Evolutionary conservation across 208 protist species (phyloP), one percentile per base, ranked within the genome.

Genomic region (Trypanosoma rangeli): DNA sequence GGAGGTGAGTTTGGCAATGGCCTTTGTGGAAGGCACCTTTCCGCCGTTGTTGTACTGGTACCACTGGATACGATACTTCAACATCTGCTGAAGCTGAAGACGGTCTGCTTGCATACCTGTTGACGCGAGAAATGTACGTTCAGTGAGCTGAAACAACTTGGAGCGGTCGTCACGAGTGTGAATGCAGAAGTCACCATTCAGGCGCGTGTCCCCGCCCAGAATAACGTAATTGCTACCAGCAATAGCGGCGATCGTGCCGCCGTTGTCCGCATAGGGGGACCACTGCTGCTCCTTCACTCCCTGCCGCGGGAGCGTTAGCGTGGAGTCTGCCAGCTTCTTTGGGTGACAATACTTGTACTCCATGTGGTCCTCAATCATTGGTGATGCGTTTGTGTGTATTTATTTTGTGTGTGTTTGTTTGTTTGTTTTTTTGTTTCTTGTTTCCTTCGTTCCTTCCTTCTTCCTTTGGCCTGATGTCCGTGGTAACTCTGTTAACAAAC

Each of bases 51-150:
- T 92, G 85, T 98, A 97, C 77, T 97, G 56, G 70, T 99, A 98
- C 84, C 97, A 90, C 78, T 98, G 95, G 24, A 96, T 80, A 50
- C 92, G 87, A 56, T 89, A 89, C 59, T 92, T 82, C 26, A 99
- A 83, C 61, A 98, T 80, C 80, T 99, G 98, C 71, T 98, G 94
- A 44, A 99, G 85, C 62, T 97, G 90, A n/a, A 93, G 66, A 12
- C 94, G 85, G 81, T 99, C 98, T 9, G 97, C 96, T 84, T 98
- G 97, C 98, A 99, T 99, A 50, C 98, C 98, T 63, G 87, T 91
- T 57, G 93, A 95, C 31, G 94, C 97, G 48, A 99, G 74, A 55
- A 97, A 96, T 62, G 86, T 96, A 28, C 84, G 79, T 20, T 95
- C 83, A 9, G 97, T 98, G 53, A 99, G 79, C 79, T 97, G 74